phyloP scores from a whole-genome alignment of 176 grass and related monocot genomes.

The Aegilops sharonensis region DNA sequence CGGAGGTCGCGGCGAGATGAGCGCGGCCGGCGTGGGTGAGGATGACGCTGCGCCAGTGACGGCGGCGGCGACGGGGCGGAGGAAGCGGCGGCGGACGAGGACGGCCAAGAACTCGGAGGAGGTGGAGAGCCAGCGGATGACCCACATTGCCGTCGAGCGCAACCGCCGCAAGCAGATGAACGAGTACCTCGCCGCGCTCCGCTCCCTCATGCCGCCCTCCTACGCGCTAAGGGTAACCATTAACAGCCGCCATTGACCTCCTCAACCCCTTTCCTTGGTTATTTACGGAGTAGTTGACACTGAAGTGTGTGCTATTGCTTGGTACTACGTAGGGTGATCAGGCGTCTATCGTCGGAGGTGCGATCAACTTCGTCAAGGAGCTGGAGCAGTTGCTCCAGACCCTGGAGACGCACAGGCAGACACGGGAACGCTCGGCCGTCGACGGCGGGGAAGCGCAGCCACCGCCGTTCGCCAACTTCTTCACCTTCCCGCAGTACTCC shows the following conservation, averaged over 20 bases:
- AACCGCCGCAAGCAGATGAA: conserved; percentile 97
- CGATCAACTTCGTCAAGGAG: conserved; percentile 96
- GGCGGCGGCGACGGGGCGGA: conserved; percentile 19
- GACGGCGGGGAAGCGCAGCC: background rate
- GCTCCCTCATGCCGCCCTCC: conserved; percentile 72
- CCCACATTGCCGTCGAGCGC: conserved; percentile 98
- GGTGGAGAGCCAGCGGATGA: conserved; percentile 95
- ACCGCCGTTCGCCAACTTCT: conserved; percentile 54
- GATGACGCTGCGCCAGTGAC: background rate
- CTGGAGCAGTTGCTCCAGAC: conserved; percentile 86
- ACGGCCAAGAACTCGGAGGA: conserved; percentile 83
- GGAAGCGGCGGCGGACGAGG: conserved; percentile 69
- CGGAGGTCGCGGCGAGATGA: background rate
- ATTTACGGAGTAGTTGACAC: background rate
- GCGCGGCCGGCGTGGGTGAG: background rate
- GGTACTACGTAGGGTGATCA: conserved; percentile 64
- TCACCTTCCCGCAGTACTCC: conserved; percentile 82
- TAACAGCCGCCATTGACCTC: background rate
- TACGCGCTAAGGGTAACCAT: conserved; percentile 73
- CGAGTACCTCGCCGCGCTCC: conserved; percentile 83
- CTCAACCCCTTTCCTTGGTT: background rate
- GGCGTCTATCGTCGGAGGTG: conserved; percentile 86
- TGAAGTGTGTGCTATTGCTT: background rate
- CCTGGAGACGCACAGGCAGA: conserved; percentile 46
- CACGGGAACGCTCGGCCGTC: background rate